Evolutionary conservation across 2,329 filamentous ascomycete genomes (phyloP), one percentile per base, ranked within the genome.

Genomic region (Penicillium sp.): DNA sequence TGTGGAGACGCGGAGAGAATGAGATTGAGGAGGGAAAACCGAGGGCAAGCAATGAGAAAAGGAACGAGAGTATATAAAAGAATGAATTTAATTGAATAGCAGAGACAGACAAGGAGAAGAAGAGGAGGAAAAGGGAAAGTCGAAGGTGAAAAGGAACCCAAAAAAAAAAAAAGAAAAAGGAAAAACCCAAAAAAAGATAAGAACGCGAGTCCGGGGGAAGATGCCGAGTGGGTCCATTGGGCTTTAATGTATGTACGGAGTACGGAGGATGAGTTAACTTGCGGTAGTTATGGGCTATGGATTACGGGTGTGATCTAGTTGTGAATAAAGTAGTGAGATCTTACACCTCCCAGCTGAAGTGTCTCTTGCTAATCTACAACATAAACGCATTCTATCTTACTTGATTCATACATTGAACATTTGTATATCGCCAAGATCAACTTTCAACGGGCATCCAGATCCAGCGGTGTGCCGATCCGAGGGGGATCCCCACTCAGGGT

Each of bases 121-220:
- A 43, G 29, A 39, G 38, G 14, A 41, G 31, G 28, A 39, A 50
- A 44, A 40, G 49, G 8, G 46, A 31, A 37, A 48, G 33, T 41
- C 31, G 35, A 43, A 47, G 53, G 46, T 19, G 19, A 8, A 36
- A 40, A 53, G 44, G 30, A 30, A 41, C 55, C 57, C 46, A 50
- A 57, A 42, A 52, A 28, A 31, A 50, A 50, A 44, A 50, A 57
- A 46, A 46, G 4, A 42, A 18, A 12, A 14, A 29, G 12, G 12
- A 34, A 37, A 16, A n/a, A n/a, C n/a, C n/a, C n/a, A n/a, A 16
- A 28, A 44, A 34, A 25, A 49, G 29, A 51, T 31, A 33, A 44
- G 35, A 44, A 53, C 37, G 38, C 25, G 55, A 58, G 52, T 54
- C 45, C 46, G 57, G 58, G 55, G 61, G 55, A 18, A 28, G 13